These are phyloP conservation scores for Penicillium vulpinum DNA, from an alignment of 2,329 filamentous ascomycete genomes.

Conservation along the genomic window DNA sequence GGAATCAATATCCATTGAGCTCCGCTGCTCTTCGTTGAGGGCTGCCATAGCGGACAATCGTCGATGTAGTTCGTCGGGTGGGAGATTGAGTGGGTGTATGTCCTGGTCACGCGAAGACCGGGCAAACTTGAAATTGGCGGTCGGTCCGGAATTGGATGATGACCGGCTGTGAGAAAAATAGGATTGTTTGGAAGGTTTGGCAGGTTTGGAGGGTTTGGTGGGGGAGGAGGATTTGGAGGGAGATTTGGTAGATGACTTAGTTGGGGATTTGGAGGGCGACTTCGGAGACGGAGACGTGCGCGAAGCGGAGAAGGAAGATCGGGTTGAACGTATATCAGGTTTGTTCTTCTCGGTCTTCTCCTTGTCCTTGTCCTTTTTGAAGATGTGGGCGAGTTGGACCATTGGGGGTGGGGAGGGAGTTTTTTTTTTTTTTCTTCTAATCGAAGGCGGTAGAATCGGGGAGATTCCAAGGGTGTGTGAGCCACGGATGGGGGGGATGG, in stretches of 20 bases:
- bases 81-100: slow-evolving; percentile 85
- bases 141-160: slow-evolving; percentile 29
- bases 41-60: slow-evolving; percentile 60
- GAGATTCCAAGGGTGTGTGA: slow-evolving; percentile 16
- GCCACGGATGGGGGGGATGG: slow-evolving; percentile 11
- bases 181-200: slow-evolving; percentile 23
- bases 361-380: slow-evolving; percentile 30
- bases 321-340: slow-evolving; percentile 32
- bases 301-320: slow-evolving; percentile 38
- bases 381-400: slow-evolving; percentile 32
- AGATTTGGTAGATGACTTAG: slow-evolving; percentile 20
- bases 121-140: slow-evolving; percentile 36
- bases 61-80: slow-evolving; percentile 81
- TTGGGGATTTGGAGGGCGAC: slow-evolving; percentile 16
- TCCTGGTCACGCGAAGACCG: slow-evolving; percentile 52
- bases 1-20: slow-evolving; percentile 74
- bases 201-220: slow-evolving; percentile 17
- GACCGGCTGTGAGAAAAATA: slow-evolving; percentile 33
- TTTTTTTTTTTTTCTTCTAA: slow-evolving; percentile 19
- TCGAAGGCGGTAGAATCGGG: slow-evolving; percentile 45
- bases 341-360: slow-evolving; percentile 18
- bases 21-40: slow-evolving; percentile 50
- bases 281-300: slow-evolving; percentile 23
- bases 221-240: slow-evolving; percentile 7
- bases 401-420: slow-evolving; percentile 21